These are phyloP conservation scores for Odonthalia washingtoniensis DNA, from an alignment of 31 red algal species.

Conservation along the genomic window DNA sequence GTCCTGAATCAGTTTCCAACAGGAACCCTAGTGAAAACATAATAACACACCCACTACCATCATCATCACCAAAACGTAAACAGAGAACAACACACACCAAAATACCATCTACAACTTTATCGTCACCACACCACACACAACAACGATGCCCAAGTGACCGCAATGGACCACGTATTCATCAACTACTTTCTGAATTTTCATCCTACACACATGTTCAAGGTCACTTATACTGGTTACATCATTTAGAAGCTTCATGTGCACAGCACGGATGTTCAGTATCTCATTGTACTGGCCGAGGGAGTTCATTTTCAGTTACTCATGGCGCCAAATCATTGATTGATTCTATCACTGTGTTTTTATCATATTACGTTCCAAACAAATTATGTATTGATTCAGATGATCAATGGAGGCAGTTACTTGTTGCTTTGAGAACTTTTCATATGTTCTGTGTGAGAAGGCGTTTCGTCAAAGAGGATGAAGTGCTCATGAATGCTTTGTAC, in stretches of 20 bases:
- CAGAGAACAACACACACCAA: too few species aligned
- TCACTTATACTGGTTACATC: constrained; percentile 41
- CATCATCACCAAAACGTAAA: too few species aligned
- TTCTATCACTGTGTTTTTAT: constrained; percentile 50
- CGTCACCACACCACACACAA: too few species aligned
- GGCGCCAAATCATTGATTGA: constrained; percentile 51
- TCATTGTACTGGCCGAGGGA: background rate
- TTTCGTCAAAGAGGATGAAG: constrained; percentile 41
- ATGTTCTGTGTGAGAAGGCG: constrained; percentile 34
- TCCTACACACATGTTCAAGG: constrained; percentile 2
- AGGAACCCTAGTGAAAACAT: too few species aligned
- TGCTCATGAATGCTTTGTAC: constrained; percentile 47
- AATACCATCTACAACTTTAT: too few species aligned
- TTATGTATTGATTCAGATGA: constrained; percentile 23
- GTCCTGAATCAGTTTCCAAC: too few species aligned
- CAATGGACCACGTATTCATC: constrained; percentile 40
- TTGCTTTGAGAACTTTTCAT: constrained; percentile 50
- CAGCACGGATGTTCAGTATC: constrained; percentile 43
- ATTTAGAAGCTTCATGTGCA: constrained; percentile 40
- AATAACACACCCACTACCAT: too few species aligned
- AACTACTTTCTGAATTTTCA: constrained; percentile 29
- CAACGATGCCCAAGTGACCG: constrained; percentile 43
- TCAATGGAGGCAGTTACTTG: constrained; percentile 45
- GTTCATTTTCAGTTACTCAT: constrained; percentile 42
- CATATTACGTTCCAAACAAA: constrained; percentile 45